A percentile compares a stretch with the other conserved stretches of the same genome.
phyloP scores from a whole-genome alignment of 2,329 filamentous ascomycete species.

The Aspergillus sp. region DNA sequence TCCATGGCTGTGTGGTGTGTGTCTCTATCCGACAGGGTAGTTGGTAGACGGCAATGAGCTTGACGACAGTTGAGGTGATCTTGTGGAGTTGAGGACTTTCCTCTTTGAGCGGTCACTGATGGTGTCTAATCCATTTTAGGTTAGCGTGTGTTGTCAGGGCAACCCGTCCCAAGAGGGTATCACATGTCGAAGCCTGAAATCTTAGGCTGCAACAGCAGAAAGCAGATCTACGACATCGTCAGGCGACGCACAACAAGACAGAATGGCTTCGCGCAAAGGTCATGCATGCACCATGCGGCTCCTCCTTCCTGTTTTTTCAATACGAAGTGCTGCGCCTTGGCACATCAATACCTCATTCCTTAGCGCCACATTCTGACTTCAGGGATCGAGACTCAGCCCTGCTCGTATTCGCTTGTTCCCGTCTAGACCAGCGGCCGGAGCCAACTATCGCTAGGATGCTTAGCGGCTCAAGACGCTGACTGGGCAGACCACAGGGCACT shows the following conservation, averaged over 20 bases:
- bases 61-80: background rate
- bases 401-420: conserved; percentile 16
- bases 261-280: too few relatives aligned
- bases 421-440: background rate
- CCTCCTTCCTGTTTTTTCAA: background rate
- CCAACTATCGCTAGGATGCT: background rate
- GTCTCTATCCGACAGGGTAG: background rate
- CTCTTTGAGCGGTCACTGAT: conserved; percentile 10
- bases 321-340: background rate
- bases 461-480: background rate
- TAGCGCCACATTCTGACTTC: too few relatives aligned
- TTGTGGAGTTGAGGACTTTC: conserved; percentile 3
- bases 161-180: conserved; percentile 10
- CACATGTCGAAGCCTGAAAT: conserved; percentile 2
- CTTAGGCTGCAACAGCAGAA: conserved; percentile 10
- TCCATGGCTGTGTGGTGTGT: conserved; percentile 33
- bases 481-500: background rate
- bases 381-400: conserved; percentile 6
- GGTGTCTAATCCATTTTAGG: conserved; percentile 8
- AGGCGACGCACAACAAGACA: too few relatives aligned
- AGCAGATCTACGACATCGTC: background rate
- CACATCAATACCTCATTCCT: too few relatives aligned
- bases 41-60: background rate
- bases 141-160: conserved; percentile 16
- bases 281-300: background rate